Conservation (phyloP, 805 yeast species). For the Lipomyces starkeyi region DNA sequence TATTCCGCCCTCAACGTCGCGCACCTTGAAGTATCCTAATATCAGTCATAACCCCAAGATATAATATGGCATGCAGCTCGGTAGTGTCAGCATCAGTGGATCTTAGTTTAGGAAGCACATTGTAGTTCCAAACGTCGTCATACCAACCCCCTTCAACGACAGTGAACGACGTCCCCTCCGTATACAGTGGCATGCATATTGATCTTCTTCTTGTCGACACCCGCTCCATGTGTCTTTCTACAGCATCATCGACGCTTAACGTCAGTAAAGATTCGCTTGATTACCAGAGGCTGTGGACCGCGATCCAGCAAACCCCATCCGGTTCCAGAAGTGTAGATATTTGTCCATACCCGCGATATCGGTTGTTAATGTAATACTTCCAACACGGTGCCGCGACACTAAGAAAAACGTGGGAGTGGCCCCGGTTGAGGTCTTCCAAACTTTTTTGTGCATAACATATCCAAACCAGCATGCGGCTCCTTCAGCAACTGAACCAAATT, state of each 20-base stretch:
- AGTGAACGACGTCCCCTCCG: too few relatives aligned
- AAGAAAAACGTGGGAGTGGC: conserved; percentile 49
- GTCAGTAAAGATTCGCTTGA: conserved; percentile 67
- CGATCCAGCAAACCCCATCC: conserved; percentile 85
- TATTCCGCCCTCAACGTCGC: too few relatives aligned
- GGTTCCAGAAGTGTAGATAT: conserved; percentile 72
- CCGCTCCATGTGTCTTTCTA: conserved; percentile 52
- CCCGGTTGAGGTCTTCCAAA: conserved; percentile 15
- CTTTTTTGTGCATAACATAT: conserved; percentile 47
- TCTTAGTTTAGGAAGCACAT: too few relatives aligned
- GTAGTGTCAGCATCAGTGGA: too few relatives aligned
- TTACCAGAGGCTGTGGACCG: conserved; percentile 55
- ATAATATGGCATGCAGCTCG: too few relatives aligned
- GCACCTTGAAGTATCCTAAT: too few relatives aligned
- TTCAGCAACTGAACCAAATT: conserved; percentile 54
- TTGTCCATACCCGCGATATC: conserved; percentile 61
- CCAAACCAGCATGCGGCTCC: conserved; percentile 51
- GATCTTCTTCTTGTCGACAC: conserved; percentile 54
- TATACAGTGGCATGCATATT: too few relatives aligned
- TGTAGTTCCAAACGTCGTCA: too few relatives aligned
- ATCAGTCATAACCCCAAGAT: too few relatives aligned
- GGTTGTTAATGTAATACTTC: conserved; percentile 47
- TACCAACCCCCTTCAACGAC: too few relatives aligned
- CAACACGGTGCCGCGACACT: conserved; percentile 83
- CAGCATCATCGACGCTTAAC: conserved; percentile 58